These are phyloP conservation scores for Phlegmacium glaucopus DNA, from an alignment of 768 basidiomycete species.

Conservation along the genomic window DNA sequence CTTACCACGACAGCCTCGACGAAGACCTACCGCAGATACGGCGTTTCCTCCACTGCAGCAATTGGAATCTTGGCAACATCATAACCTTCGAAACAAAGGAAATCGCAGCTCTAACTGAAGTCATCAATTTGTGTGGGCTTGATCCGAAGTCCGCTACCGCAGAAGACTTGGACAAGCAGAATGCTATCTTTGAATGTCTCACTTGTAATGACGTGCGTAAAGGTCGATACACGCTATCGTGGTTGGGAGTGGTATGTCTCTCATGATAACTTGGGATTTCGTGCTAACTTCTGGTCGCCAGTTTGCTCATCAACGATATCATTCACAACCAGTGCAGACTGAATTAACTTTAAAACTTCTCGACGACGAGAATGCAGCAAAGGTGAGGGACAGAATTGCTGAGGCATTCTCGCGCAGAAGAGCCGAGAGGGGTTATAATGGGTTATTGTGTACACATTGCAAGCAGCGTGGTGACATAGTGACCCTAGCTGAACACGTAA, in stretches of 20 bases:
- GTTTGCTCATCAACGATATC: not conserved
- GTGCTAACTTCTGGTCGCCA: not conserved
- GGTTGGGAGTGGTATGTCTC: slow-evolving; percentile 15
- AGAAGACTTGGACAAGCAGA: slow-evolving; percentile 19
- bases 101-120: not conserved
- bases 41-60: not conserved
- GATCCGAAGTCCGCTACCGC: slow-evolving; percentile 20
- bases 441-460: not conserved
- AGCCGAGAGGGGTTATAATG: not conserved
- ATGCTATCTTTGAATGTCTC: slow-evolving; percentile 23
- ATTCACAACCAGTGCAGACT: not conserved
- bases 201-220: slow-evolving; percentile 11
- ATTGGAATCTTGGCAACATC: slow-evolving; percentile 5
- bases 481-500: not conserved
- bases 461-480: not conserved
- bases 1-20: not conserved
- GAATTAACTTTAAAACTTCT: not conserved
- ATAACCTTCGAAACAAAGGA: not conserved
- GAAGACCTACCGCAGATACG: not conserved
- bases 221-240: slow-evolving; percentile 21
- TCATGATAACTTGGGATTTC: not conserved
- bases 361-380: not conserved
- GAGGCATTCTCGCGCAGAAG: not conserved
- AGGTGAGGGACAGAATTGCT: not conserved
- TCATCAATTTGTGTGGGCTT: slow-evolving; percentile 18